phyloP scores from a whole-genome alignment of 208 protist genomes.

The Herpetomonas muscarum region DNA sequence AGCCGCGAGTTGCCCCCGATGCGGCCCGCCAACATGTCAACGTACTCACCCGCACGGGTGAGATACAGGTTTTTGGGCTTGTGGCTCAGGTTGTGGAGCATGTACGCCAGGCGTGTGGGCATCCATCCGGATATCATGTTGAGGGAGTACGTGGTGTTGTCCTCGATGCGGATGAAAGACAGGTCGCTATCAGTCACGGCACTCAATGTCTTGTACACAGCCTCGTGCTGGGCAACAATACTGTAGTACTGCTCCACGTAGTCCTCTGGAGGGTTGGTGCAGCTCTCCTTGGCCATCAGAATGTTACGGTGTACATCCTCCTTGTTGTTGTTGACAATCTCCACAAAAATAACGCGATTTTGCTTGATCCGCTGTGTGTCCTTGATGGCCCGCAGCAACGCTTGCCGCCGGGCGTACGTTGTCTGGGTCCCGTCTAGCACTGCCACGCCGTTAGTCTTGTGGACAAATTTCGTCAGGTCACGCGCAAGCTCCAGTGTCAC shows the following conservation, averaged over 20 bases:
- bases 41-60: conserved; percentile 80
- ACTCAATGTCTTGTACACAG: conserved; percentile 73
- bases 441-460: conserved; percentile 58
- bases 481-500: conserved; percentile 43
- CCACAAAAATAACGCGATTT: conserved; percentile 78
- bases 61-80: conserved; percentile 73
- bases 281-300: conserved; percentile 44
- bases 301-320: conserved; percentile 60
- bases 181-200: conserved; percentile 60
- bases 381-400: conserved; percentile 61
- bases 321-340: conserved; percentile 63
- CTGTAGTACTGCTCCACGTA: conserved; percentile 82
- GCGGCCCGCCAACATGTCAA: conserved; percentile 63
- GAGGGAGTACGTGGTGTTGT: conserved; percentile 60
- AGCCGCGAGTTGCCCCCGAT: conserved; percentile 85
- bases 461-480: conserved; percentile 65
- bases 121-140: conserved; percentile 89
- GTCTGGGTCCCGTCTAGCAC: conserved; percentile 75
- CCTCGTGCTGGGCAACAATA: conserved; percentile 53
- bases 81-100: conserved; percentile 86
- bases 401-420: conserved; percentile 47
- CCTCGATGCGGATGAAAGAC: conserved; percentile 84
- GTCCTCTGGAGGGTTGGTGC: conserved; percentile 40
- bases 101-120: conserved; percentile 78
- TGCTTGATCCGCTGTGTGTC: conserved; percentile 55